Evolutionary conservation across 1,284 basidiomycete genomes (phyloP).

Genomic region (Ustilago nuda): DNA sequence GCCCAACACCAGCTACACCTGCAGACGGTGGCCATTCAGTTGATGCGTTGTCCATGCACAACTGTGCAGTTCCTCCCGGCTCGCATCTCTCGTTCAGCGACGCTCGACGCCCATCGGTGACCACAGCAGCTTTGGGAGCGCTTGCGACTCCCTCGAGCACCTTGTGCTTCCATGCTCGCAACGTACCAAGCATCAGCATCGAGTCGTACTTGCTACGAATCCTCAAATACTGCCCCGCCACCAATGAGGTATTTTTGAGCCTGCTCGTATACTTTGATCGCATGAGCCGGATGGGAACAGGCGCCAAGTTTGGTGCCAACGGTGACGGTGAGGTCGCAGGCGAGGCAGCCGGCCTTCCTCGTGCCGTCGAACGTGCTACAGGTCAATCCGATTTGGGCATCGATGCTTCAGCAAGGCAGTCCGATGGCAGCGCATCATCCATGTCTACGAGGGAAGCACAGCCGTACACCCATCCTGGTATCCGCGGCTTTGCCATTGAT

Average conservation of each 20-base stretch:
- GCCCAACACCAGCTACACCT: constrained; percentile 29
- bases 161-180: constrained; percentile 93
- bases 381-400: constrained; percentile 11
- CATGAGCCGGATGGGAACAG: constrained; percentile 75
- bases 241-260: constrained; percentile 95
- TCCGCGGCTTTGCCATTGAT: constrained; percentile 88
- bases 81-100: constrained; percentile 56
- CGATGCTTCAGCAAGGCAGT: constrained; percentile 8
- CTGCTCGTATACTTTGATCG: constrained; percentile 97
- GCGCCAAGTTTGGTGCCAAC: constrained; percentile 52
- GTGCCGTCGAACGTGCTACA: constrained; percentile 34
- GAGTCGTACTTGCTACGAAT: constrained; percentile 95
- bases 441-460: constrained; percentile 9
- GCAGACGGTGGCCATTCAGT: constrained; percentile 6
- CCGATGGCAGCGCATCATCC: constrained; percentile 12
- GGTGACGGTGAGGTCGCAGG: constrained; percentile 48
- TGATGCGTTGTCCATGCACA: constrained; percentile 8
- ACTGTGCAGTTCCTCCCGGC: constrained; percentile 33
- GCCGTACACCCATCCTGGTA: constrained; percentile 52
- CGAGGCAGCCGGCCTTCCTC: constrained; percentile 51
- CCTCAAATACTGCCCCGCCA: constrained; percentile 97
- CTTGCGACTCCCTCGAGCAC: constrained; percentile 83
- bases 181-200: constrained; percentile 92
- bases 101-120: constrained; percentile 68
- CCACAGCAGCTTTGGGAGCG: constrained; percentile 82